Percentiles rank a stretch among this genome's conserved stretches.
phyloP scores from a whole-genome alignment of 306 rosid genomes.

The Vicia sativa region DNA sequence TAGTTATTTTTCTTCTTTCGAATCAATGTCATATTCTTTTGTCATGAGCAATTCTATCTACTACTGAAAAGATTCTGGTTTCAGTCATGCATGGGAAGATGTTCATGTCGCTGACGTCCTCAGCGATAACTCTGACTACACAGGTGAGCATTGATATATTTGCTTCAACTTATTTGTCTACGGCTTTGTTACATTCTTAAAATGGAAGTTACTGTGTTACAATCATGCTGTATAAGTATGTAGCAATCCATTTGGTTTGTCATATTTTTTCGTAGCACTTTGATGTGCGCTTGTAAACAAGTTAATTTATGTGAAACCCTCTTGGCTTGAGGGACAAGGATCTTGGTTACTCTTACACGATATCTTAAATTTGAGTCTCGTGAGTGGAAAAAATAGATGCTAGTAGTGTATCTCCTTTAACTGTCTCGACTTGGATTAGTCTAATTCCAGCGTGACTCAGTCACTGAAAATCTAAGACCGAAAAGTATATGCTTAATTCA shows the following conservation, averaged over 20 bases:
- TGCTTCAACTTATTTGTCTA: slow-evolving; percentile 20
- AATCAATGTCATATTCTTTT: slow-evolving; percentile 16
- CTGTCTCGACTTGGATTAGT: neutral
- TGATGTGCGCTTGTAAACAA: slow-evolving; percentile 10
- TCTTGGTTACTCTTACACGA: neutral
- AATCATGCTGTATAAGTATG: slow-evolving; percentile 3
- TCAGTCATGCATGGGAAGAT: slow-evolving; percentile 64
- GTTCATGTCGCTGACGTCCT: slow-evolving; percentile 51
- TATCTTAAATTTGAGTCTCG: slow-evolving; percentile 3
- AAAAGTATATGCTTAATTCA: slow-evolving; percentile 18
- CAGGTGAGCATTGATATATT: slow-evolving; percentile 58
- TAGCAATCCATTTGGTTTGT: slow-evolving; percentile 21
- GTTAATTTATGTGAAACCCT: slow-evolving; percentile 15
- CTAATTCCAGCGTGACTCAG: neutral
- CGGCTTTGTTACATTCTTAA: slow-evolving; percentile 6
- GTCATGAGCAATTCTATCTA: slow-evolving; percentile 39
- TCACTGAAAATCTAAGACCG: neutral
- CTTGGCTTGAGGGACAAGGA: neutral
- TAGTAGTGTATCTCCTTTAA: neutral
- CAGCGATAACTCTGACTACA: slow-evolving; percentile 64
- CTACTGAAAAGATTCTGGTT: slow-evolving; percentile 48
- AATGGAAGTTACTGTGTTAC: slow-evolving; percentile 18
- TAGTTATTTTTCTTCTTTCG: slow-evolving; percentile 28
- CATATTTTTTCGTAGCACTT: slow-evolving; percentile 4
- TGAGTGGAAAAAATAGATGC: neutral